These are phyloP conservation scores for Fusarium sp. DNA, from an alignment of 2,329 filamentous ascomycete genomes.

Conservation along the genomic window DNA sequence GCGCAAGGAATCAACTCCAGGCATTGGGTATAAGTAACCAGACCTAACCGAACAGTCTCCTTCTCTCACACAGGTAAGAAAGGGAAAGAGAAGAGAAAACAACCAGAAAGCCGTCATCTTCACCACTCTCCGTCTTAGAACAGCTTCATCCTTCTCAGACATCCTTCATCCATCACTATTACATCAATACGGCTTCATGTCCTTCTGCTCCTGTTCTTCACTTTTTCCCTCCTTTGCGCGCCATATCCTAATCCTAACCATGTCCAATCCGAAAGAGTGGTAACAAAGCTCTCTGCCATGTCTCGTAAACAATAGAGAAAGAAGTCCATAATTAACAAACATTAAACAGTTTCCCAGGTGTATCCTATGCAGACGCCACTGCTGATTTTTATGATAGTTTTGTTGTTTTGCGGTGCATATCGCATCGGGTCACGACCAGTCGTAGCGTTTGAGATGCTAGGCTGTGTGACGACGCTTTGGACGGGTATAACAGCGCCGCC, in stretches of 20 bases:
- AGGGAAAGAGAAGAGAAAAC: slow-evolving; percentile 30
- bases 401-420: slow-evolving; percentile 16
- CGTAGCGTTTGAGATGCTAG: background rate
- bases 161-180: slow-evolving; percentile 39
- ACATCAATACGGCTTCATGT: slow-evolving; percentile 21
- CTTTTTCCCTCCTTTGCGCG: slow-evolving; percentile 34
- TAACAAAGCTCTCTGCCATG: slow-evolving; percentile 36
- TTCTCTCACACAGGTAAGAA: slow-evolving; percentile 31
- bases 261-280: slow-evolving; percentile 41
- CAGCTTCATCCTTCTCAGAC: slow-evolving; percentile 20
- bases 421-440: background rate
- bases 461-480: background rate
- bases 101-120: slow-evolving; percentile 38
- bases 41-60: slow-evolving; percentile 45
- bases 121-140: slow-evolving; percentile 31
- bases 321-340: slow-evolving; percentile 23
- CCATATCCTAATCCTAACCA: slow-evolving; percentile 30
- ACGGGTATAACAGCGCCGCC: background rate
- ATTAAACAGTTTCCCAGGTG: slow-evolving; percentile 46
- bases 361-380: slow-evolving; percentile 38
- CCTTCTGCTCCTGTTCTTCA: slow-evolving; percentile 26
- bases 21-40: slow-evolving; percentile 49
- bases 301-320: slow-evolving; percentile 34
- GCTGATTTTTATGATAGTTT: slow-evolving; percentile 34
- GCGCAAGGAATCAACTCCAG: slow-evolving; percentile 45